These are phyloP conservation scores for Starmera amethionina DNA, from an alignment of 805 yeast genomes.

Conservation along the genomic window DNA sequence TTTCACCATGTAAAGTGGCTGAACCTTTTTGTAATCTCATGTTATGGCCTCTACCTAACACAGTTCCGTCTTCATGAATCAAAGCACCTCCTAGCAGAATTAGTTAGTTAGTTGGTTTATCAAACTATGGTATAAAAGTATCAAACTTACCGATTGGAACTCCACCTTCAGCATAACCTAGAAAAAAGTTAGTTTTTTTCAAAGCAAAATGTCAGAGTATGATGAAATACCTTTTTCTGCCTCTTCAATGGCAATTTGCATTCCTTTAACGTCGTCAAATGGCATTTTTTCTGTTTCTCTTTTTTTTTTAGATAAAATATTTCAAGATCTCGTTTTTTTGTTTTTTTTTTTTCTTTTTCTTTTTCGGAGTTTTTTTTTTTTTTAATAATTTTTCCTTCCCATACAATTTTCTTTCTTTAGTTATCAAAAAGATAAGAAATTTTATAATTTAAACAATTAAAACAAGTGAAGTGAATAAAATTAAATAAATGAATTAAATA, in stretches of 20 bases:
- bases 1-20: conserved; percentile 88
- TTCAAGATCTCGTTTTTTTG: too few relatives aligned
- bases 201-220: background rate
- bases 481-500: too few relatives aligned
- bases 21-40: conserved; percentile 78
- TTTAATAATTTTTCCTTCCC: too few relatives aligned
- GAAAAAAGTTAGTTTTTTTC: background rate
- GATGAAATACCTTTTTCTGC: conserved; percentile 40
- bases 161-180: conserved; percentile 77
- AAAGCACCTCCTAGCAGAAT: conserved; percentile 49
- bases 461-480: too few relatives aligned
- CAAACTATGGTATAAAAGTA: too few relatives aligned
- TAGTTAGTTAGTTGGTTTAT: background rate
- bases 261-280: conserved; percentile 56
- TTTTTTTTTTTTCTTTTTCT: too few relatives aligned
- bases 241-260: conserved; percentile 64
- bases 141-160: conserved; percentile 58
- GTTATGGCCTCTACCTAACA: conserved; percentile 86
- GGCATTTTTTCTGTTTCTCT: conserved; percentile 22
- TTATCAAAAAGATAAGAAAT: too few relatives aligned
- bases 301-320: too few relatives aligned
- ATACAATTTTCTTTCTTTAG: too few relatives aligned
- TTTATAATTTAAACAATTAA: too few relatives aligned
- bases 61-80: conserved; percentile 63
- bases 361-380: too few relatives aligned